Evolutionary conservation across 2,329 filamentous ascomycete genomes (phyloP).

Genomic region (Ophiostoma sp.): DNA sequence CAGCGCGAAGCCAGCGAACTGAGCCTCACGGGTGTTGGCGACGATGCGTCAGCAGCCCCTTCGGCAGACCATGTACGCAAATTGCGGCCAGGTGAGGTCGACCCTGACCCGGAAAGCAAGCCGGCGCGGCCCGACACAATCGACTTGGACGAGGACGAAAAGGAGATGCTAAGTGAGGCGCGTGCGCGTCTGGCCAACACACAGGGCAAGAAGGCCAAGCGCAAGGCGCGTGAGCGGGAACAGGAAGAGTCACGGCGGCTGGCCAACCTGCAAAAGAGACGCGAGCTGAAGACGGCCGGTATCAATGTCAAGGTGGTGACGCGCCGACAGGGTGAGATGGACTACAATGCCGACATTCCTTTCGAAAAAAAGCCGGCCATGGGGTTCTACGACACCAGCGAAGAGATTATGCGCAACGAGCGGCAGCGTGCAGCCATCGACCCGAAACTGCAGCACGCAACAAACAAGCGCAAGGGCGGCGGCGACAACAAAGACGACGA

Average conservation of each 20-base stretch:
- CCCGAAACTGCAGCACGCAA: constrained; percentile 75
- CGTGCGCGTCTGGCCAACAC: constrained; percentile 94
- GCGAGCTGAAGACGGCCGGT: constrained; percentile 93
- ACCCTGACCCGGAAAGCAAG: constrained; percentile 96
- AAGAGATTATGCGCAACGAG: constrained; percentile 78
- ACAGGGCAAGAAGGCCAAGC: constrained; percentile 97
- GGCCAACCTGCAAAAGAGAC: constrained; percentile 86
- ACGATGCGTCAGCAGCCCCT: constrained; percentile 67
- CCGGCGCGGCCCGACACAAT: constrained; percentile 94
- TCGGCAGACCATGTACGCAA: constrained; percentile 80
- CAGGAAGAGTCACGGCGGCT: constrained; percentile 89
- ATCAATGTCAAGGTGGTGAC: constrained; percentile 96
- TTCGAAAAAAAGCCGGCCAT: constrained; percentile 87
- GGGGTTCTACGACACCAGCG: constrained; percentile 89
- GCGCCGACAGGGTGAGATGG: constrained; percentile 93
- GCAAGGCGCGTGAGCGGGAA: constrained; percentile 92
- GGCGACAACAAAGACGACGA: constrained; percentile 68
- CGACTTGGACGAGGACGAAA: constrained; percentile 97
- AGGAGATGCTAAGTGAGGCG: constrained; percentile 98
- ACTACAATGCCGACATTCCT: constrained; percentile 98
- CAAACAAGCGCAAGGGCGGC: constrained; percentile 89
- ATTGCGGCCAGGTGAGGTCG: constrained; percentile 85
- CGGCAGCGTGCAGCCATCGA: constrained; percentile 79
- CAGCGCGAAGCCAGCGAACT: constrained; percentile 76
- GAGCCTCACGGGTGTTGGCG: constrained; percentile 69